These are phyloP conservation scores for Zalaria obscura DNA, from an alignment of 2,329 filamentous ascomycete species.

Conservation along the genomic window DNA sequence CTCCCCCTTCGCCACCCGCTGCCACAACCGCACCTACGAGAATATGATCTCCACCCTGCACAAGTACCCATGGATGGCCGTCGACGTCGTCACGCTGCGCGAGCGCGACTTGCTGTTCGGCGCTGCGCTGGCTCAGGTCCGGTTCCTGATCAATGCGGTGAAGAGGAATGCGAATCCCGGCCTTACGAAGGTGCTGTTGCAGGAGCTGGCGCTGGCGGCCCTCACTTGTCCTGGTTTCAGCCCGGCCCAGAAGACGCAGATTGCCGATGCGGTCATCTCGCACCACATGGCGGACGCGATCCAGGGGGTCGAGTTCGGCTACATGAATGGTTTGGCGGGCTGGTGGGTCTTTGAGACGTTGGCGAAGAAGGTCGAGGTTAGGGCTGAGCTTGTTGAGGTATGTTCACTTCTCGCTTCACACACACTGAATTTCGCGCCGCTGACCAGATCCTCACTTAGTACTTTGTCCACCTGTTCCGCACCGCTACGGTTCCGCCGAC, in stretches of 20 bases:
- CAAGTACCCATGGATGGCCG: slow-evolving; percentile 40
- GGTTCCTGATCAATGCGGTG: slow-evolving; percentile 11
- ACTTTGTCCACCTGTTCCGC: slow-evolving; percentile 13
- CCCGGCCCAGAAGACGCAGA: slow-evolving; percentile 16
- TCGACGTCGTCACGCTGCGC: slow-evolving; percentile 28
- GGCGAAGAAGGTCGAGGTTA: slow-evolving; percentile 9
- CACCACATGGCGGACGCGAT: slow-evolving; percentile 11
- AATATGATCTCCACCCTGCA: slow-evolving; percentile 35
- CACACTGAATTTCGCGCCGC: not conserved
- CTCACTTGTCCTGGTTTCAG: slow-evolving; percentile 18
- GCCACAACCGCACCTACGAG: slow-evolving; percentile 39
- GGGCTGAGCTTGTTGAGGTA: slow-evolving; percentile 12
- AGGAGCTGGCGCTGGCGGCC: slow-evolving; percentile 17
- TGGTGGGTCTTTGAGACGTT: slow-evolving; percentile 19
- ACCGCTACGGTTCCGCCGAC: slow-evolving; percentile 4
- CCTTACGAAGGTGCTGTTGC: slow-evolving; percentile 13
- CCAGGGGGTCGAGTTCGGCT: slow-evolving; percentile 11
- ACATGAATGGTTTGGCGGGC: slow-evolving; percentile 6
- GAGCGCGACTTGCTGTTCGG: slow-evolving; percentile 33
- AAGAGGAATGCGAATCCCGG: slow-evolving; percentile 5
- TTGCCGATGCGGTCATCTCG: slow-evolving; percentile 8
- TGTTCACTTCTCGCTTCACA: not conserved
- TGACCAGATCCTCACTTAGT: slow-evolving; percentile 5
- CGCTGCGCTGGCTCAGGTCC: slow-evolving; percentile 11
- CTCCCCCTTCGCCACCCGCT: slow-evolving; percentile 34